Evolutionary conservation across 495 filamentous ascomycete species (phyloP).

Genomic region (Hypoxylon subgilvum): DNA sequence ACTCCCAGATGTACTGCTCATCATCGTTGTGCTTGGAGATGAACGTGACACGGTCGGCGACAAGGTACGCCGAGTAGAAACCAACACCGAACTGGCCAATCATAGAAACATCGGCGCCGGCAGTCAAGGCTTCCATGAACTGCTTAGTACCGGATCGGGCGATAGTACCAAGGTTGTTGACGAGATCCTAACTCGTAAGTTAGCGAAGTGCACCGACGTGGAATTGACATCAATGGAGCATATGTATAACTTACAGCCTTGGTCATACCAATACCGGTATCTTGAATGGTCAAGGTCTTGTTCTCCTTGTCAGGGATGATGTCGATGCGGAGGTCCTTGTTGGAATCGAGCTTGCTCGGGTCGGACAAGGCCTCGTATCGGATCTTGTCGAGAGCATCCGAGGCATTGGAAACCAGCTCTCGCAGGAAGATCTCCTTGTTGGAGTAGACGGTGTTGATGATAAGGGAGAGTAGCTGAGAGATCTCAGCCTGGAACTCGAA

Average conservation of each 20-base stretch:
- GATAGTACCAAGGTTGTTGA: conserved; percentile 99
- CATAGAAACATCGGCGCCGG: conserved; percentile 99
- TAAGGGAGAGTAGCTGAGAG: conserved; percentile 97
- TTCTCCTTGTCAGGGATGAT: conserved; percentile 95
- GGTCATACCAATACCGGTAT: conserved; percentile 99
- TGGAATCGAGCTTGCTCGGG: conserved; percentile 91
- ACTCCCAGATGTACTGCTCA: conserved; percentile 99
- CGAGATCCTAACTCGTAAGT: conserved; percentile 71
- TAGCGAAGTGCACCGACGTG: too few relatives aligned
- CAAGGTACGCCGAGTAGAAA: conserved; percentile 99
- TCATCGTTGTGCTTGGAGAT: conserved; percentile 99
- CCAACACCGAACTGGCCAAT: conserved; percentile 99
- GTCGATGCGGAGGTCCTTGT: conserved; percentile 97
- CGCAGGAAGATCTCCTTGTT: conserved; percentile 99
- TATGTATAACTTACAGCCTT: conserved; percentile 83
- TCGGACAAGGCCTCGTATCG: conserved; percentile 97
- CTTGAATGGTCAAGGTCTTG: conserved; percentile 95
- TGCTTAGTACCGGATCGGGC: conserved; percentile 99
- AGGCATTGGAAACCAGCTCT: conserved; percentile 96
- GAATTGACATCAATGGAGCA: too few relatives aligned
- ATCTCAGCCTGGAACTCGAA: conserved; percentile 99
- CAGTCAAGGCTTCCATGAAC: conserved; percentile 99
- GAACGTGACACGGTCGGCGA: conserved; percentile 94
- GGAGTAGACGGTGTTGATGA: conserved; percentile 99
- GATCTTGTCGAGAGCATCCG: conserved; percentile 99